These are phyloP conservation scores for Agaricus blazei DNA, from an alignment of 768 basidiomycete genomes.

Conservation along the genomic window DNA sequence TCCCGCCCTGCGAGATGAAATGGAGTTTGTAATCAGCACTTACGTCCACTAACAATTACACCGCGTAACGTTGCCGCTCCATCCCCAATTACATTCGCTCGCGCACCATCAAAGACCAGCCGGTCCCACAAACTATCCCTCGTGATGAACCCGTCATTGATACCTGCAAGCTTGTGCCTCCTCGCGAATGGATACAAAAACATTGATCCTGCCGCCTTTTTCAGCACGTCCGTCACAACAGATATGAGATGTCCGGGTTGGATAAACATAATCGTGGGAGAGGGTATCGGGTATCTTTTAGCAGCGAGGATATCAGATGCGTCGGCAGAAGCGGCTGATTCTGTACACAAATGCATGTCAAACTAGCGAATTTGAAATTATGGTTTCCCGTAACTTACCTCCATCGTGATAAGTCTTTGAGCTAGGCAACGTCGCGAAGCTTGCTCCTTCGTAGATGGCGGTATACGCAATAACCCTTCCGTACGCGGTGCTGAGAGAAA, in stretches of 20 bases:
- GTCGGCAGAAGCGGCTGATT: conserved; percentile 19
- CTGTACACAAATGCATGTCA: not conserved
- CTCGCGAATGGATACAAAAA: conserved; percentile 60
- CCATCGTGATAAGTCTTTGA: conserved; percentile 47
- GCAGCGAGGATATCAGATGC: conserved; percentile 44
- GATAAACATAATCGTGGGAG: conserved; percentile 77
- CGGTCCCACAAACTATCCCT: conserved; percentile 86
- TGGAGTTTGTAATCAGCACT: conserved; percentile 14
- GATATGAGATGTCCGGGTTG: conserved; percentile 57
- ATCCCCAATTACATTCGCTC: conserved; percentile 55
- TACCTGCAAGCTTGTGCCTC: conserved; percentile 69
- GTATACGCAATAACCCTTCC: conserved; percentile 79
- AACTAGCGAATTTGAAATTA: not conserved
- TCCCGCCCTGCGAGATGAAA: not conserved
- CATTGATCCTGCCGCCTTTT: conserved; percentile 47
- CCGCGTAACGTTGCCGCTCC: conserved; percentile 58
- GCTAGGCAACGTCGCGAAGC: conserved; percentile 62
- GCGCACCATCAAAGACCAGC: conserved; percentile 64
- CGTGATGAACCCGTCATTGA: conserved; percentile 70
- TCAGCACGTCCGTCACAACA: conserved; percentile 48
- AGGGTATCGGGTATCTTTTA: conserved; percentile 52
- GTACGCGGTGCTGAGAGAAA: conserved; percentile 69
- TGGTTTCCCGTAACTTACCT: conserved; percentile 24
- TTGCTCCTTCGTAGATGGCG: conserved; percentile 69
- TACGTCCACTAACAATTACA: conserved; percentile 73